Evolutionary conservation across 768 basidiomycete species (phyloP).

Genomic region (Trametes elegans): DNA sequence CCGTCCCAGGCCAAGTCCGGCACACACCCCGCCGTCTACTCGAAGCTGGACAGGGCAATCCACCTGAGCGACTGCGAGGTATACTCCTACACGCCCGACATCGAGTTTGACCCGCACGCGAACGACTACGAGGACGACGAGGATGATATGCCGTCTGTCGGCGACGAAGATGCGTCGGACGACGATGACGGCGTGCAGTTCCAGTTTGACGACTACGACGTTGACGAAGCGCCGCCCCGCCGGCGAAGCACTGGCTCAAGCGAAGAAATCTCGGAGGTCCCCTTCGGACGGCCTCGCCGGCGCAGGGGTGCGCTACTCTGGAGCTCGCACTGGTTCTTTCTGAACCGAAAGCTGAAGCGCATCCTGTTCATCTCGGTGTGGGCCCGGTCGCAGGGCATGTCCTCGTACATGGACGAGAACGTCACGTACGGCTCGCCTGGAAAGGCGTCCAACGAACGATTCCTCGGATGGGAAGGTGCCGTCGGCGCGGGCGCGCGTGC

Average conservation of each 20-base stretch:
- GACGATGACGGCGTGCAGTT: constrained; percentile 67
- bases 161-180: constrained; percentile 61
- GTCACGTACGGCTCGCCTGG: constrained; percentile 32
- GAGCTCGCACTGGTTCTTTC: constrained; percentile 97
- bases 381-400: constrained; percentile 70
- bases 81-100: constrained; percentile 90
- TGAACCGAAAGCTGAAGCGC: constrained; percentile 89
- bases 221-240: constrained; percentile 46
- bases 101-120: constrained; percentile 92
- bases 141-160: constrained; percentile 65
- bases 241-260: constrained; percentile 28
- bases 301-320: constrained; percentile 81
- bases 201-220: constrained; percentile 79
- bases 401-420: constrained; percentile 41
- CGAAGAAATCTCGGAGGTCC: constrained; percentile 27
- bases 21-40: constrained; percentile 87
- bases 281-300: constrained; percentile 44
- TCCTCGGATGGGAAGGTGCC: constrained; percentile 78
- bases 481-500: constrained; percentile 80
- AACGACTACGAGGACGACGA: constrained; percentile 78
- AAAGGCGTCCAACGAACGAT: constrained; percentile 52
- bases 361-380: constrained; percentile 91
- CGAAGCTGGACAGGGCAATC: constrained; percentile 86
- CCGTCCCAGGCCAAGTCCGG: constrained; percentile 75
- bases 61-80: constrained; percentile 92